Conservation (phyloP, 306 rosid species). For the Pueraria montana region DNA sequence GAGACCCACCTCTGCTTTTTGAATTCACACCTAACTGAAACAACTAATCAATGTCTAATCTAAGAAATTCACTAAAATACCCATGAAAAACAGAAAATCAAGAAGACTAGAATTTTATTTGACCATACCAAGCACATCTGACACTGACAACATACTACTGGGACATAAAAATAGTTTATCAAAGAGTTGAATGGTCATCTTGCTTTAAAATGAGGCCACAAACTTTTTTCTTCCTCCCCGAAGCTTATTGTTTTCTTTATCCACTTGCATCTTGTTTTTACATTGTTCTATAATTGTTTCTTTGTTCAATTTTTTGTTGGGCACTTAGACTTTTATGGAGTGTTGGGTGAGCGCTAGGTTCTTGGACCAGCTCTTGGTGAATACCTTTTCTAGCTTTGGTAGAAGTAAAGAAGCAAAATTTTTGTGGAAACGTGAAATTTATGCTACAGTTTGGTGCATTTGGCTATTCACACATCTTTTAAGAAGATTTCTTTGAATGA, state of each 20-base stretch:
- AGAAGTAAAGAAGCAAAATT: background rate
- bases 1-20: background rate
- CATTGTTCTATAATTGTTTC: conserved; percentile 1
- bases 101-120: background rate
- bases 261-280: conserved; percentile 12
- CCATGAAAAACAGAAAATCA: conserved; percentile 4
- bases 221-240: background rate
- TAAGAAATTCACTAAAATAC: background rate
- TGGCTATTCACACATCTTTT: background rate
- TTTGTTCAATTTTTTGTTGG: conserved; percentile 8
- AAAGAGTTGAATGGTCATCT: conserved; percentile 9
- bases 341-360: background rate
- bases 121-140: background rate
- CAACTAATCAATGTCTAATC: background rate
- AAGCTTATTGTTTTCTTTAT: conserved; percentile 22
- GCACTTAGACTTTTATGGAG: background rate
- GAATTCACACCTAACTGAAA: background rate
- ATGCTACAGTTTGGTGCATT: conserved; percentile 4
- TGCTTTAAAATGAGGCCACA: background rate
- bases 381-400: background rate
- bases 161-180: conserved; percentile 17
- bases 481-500: background rate
- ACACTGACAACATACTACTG: background rate
- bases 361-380: background rate
- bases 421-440: conserved; percentile 4